Conservation (phyloP, 116 monocot species). For the Thalassia testudinum region DNA sequence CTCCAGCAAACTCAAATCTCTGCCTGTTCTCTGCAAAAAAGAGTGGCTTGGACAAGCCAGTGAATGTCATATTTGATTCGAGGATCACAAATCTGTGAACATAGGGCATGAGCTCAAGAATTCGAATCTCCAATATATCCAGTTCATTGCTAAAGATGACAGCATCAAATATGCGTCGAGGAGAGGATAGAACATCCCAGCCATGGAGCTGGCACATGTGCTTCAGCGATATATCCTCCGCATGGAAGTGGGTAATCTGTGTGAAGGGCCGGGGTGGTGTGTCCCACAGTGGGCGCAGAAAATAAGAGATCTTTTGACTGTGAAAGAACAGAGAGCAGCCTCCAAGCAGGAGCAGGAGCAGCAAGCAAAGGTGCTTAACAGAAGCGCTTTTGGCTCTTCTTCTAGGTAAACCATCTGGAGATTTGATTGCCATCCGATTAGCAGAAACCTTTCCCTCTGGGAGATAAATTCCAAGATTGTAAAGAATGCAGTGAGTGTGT, state of each 20-base stretch:
- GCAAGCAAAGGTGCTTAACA: too few species aligned
- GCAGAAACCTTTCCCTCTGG: too few species aligned
- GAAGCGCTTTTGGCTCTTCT: too few species aligned
- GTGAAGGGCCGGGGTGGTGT: constrained; percentile 69
- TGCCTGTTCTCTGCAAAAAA: constrained; percentile 28
- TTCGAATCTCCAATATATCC: constrained; percentile 46
- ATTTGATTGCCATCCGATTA: too few species aligned
- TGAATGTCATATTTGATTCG: constrained; percentile 25
- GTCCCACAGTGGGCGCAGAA: constrained; percentile 87
- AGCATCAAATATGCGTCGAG: constrained; percentile 70
- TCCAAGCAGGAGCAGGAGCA: too few species aligned
- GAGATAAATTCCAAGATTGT: too few species aligned
- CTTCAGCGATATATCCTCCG: constrained; percentile 30
- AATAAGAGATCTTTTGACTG: constrained; percentile 29
- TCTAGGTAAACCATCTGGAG: too few species aligned
- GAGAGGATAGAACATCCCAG: constrained; percentile 31
- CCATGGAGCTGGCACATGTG: constrained; percentile 73
- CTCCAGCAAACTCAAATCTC: constrained; percentile 33
- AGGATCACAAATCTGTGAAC: constrained; percentile 20
- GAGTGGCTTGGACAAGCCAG: constrained; percentile 12
- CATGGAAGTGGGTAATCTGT: constrained; percentile 54
- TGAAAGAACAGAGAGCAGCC: too few species aligned
- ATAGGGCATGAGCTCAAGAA: constrained; percentile 12
- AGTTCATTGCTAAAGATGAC: constrained; percentile 87
- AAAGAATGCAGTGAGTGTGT: too few species aligned